Evolutionary conservation across 2,329 filamentous ascomycete species (phyloP), one percentile per base, ranked within the genome.

Genomic region (Chaetomiaceae sp.): DNA sequence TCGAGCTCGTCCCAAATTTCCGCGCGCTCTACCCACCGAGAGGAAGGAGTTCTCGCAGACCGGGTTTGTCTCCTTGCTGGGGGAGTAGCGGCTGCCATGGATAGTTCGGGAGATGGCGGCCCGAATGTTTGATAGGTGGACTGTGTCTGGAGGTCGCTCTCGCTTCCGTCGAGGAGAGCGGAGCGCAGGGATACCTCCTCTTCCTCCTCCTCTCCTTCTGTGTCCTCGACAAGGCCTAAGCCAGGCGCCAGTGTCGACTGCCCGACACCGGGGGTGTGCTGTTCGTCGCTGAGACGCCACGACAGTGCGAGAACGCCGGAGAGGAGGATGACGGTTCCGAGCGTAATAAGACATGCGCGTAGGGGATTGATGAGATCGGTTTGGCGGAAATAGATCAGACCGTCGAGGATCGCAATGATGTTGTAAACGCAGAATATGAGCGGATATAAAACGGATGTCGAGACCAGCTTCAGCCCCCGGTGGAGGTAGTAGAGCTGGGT

Each of bases 341-440:
- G 71, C 0, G 91, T 83, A 58, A 97, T 95, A 39, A 95, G 80
- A 34, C 84, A 83, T 15, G 88, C 92, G 65, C 89, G 85, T 2
- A 94, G 72, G 0, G 83, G 78, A 15, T 85, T 84, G 58, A 99
- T 83, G 52, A 88, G 80, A 59, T 90, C 86, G 49, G 87, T 88
- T 71, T 99, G 94, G 63, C 87, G 81, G 73, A 97, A 99, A 72
- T 97, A 99, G 64, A 99, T 96, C 62, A 99, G 79, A 29, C 94
- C 94, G 71, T 99, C 94, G 62, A 97, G 77, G 62, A 99, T 99
- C 61, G 94, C 94, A 66, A 97, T 91, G 65, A 99, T 96, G 77
- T 99, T 99, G 79, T 97, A 99, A 60, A 97, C 84, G 78, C 94
- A 99, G 72, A 99, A 99, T 36, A 97, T 91, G 63, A 97, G 85